These are phyloP conservation scores for Cyberlindnera maritima DNA, from an alignment of 805 yeast species.

Conservation along the genomic window DNA sequence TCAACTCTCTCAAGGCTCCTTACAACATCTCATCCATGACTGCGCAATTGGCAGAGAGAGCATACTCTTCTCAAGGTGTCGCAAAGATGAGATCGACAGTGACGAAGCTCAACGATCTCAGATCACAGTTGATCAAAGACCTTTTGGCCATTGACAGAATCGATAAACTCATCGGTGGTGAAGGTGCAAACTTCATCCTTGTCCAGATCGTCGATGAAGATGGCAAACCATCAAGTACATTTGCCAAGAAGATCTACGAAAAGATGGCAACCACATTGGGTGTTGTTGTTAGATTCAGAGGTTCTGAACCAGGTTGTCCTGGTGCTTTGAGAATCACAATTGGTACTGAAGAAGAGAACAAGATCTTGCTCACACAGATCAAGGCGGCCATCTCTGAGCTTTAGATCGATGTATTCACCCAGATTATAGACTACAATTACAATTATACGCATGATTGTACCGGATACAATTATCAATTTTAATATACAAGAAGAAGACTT, in stretches of 20 bases:
- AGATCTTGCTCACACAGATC: conserved; percentile 50
- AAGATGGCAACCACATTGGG: conserved; percentile 66
- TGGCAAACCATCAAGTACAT: conserved; percentile 63
- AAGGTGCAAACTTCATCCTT: conserved; percentile 83
- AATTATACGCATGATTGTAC: background rate
- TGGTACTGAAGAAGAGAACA: conserved; percentile 80
- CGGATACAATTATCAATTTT: background rate
- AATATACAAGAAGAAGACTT: conserved; percentile 4
- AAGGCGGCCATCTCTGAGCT: conserved; percentile 30
- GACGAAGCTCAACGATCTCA: conserved; percentile 48
- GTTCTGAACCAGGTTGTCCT: conserved; percentile 81
- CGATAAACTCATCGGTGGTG: conserved; percentile 76
- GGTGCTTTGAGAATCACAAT: conserved; percentile 88
- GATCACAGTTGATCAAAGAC: conserved; percentile 49
- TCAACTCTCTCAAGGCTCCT: conserved; percentile 94
- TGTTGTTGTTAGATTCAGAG: conserved; percentile 90
- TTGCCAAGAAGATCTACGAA: conserved; percentile 66
- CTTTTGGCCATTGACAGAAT: conserved; percentile 59
- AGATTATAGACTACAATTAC: too few species aligned
- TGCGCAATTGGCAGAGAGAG: conserved; percentile 70
- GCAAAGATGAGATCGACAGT: conserved; percentile 56
- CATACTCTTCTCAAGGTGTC: conserved; percentile 60
- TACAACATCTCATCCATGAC: conserved; percentile 87
- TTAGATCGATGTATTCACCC: background rate
- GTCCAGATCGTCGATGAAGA: conserved; percentile 61